These are phyloP conservation scores for Pichia paraexigua DNA, from an alignment of 805 yeast species.

Conservation along the genomic window DNA sequence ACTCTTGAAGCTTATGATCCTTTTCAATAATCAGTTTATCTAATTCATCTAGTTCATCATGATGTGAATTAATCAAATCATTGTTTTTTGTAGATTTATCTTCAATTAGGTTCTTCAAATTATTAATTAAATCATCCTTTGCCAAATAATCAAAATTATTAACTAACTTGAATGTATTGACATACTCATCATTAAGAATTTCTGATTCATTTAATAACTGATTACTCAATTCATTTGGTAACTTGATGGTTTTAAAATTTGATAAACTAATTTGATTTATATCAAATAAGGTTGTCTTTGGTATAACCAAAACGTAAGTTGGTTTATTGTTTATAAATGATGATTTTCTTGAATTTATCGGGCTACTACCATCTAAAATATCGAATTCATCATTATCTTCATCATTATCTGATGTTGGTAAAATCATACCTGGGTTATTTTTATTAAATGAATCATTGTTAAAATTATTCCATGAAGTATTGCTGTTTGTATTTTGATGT, in stretches of 20 bases:
- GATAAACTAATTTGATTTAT: slow-evolving; percentile 4
- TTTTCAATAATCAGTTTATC: not conserved
- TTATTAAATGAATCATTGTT: slow-evolving; percentile 10
- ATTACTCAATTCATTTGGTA: slow-evolving; percentile 3
- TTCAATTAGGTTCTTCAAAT: not conserved
- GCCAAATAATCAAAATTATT: not conserved
- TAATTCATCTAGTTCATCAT: not conserved
- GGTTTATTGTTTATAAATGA: not conserved
- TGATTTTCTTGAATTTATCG: not conserved
- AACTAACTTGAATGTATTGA: not conserved
- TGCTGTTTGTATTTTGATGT: not conserved
- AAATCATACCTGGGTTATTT: not conserved
- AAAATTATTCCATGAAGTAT: slow-evolving; percentile 12
- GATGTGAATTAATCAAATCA: not conserved
- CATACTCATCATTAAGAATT: not conserved
- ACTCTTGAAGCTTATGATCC: not conserved
- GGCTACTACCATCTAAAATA: slow-evolving; percentile 6
- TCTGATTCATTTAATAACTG: slow-evolving; percentile 11
- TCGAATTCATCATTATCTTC: slow-evolving; percentile 1
- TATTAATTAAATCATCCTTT: not conserved
- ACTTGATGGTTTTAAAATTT: slow-evolving; percentile 13
- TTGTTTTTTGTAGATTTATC: not conserved
- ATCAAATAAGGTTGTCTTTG: slow-evolving; percentile 3
- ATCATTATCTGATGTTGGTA: not conserved
- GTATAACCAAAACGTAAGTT: slow-evolving; percentile 7